Evolutionary conservation across 148 eudicot genomes (phyloP).

Genomic region (Cornus suecica): DNA sequence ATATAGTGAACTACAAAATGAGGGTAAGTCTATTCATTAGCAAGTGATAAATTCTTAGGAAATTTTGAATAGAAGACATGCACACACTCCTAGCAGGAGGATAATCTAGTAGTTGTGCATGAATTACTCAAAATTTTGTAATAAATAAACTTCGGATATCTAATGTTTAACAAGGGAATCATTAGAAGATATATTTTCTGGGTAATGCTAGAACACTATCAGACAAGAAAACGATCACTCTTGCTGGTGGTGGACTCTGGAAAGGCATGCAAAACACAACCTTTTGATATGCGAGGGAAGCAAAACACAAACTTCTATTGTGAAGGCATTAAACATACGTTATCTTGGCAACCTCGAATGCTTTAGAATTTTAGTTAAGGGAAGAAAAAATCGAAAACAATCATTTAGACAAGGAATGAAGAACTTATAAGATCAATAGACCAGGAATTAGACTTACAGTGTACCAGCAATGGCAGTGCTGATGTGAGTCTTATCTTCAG

Average conservation of each 20-base stretch:
- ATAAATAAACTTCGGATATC: neutral
- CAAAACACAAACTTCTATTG: neutral
- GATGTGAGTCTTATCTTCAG: conserved; percentile 51
- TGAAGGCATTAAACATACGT: neutral
- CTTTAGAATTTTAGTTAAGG: neutral
- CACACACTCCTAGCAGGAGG: neutral
- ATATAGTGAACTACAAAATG: neutral
- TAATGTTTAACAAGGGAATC: neutral
- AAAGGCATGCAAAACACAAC: neutral
- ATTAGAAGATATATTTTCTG: neutral
- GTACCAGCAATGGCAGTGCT: conserved; percentile 75
- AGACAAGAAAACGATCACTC: neutral
- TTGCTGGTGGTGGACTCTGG: neutral
- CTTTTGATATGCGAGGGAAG: neutral
- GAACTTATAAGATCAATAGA: no score
- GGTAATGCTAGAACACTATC: neutral
- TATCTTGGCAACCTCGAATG: neutral
- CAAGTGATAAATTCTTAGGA: neutral
- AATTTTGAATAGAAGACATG: neutral
- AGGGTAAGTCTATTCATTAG: neutral
- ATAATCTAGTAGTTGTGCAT: neutral
- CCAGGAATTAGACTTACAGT: conserved; percentile 29
- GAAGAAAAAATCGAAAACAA: neutral
- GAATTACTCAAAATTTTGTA: neutral
- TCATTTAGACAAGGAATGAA: neutral